phyloP scores from a whole-genome alignment of 768 basidiomycete species.

The Pleurotus giganteus region DNA sequence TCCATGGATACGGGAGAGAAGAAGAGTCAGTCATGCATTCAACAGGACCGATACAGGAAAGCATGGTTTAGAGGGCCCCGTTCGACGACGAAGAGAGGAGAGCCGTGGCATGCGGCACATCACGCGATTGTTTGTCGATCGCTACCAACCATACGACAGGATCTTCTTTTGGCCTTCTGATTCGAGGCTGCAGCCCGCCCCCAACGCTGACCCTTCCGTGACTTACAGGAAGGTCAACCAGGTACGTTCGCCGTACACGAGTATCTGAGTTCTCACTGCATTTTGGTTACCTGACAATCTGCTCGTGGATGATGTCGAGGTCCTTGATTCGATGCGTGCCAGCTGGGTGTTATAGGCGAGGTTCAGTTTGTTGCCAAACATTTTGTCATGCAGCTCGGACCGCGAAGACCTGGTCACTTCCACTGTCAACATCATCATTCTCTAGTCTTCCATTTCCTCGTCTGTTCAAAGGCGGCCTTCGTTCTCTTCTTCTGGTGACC shows the following conservation, averaged over 20 bases:
- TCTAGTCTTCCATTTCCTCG: neutral
- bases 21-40: neutral
- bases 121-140: neutral
- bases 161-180: neutral
- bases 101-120: conserved; percentile 7
- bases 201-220: conserved; percentile 5
- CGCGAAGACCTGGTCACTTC: conserved; percentile 5
- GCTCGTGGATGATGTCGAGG: neutral
- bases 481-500: conserved; percentile 2
- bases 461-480: neutral
- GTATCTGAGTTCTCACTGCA: conserved; percentile 4
- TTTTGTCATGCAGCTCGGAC: conserved; percentile 5
- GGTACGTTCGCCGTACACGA: conserved; percentile 6
- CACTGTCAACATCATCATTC: neutral
- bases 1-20: neutral
- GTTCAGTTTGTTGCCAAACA: neutral
- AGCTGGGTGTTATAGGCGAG: conserved; percentile 1
- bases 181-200: neutral
- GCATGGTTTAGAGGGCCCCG: neutral
- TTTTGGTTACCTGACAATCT: neutral
- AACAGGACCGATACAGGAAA: conserved; percentile 4
- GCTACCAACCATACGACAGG: neutral
- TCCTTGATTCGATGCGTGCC: neutral
- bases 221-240: conserved; percentile 2
- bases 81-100: conserved; percentile 1